Conservation (phyloP, 768 basidiomycete species). For the Tylopilus felleus region DNA sequence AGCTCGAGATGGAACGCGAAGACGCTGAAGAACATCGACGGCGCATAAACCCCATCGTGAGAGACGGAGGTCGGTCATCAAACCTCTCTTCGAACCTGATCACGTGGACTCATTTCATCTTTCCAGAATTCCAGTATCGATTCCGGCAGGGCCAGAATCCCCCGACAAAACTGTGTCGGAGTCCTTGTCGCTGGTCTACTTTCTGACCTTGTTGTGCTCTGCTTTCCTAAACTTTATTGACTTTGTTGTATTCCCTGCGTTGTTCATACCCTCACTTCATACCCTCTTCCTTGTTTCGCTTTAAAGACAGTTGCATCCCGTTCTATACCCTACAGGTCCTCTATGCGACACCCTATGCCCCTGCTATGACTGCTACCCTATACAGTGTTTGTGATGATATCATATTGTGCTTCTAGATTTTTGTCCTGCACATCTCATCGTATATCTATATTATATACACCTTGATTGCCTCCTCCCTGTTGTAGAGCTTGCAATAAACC, state of each 20-base stretch:
- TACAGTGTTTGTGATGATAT: conserved; percentile 12
- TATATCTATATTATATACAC: conserved; percentile 21
- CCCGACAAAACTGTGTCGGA: conserved; percentile 38
- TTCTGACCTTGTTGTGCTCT: conserved; percentile 38
- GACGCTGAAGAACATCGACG: conserved; percentile 50
- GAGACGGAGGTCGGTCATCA: conserved; percentile 45
- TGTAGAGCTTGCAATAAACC: neutral
- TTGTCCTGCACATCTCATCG: conserved; percentile 9
- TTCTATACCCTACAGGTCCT: conserved; percentile 22
- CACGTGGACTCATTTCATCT: conserved; percentile 3
- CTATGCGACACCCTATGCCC: conserved; percentile 21
- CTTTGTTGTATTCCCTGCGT: conserved; percentile 21
- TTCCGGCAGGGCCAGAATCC: conserved; percentile 50
- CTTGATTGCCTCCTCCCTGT: neutral
- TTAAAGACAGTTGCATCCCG: neutral
- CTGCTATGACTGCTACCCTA: conserved; percentile 8
- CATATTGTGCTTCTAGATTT: conserved; percentile 26
- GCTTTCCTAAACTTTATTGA: conserved; percentile 17
- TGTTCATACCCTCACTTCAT: conserved; percentile 19
- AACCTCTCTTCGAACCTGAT: neutral
- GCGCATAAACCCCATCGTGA: conserved; percentile 60
- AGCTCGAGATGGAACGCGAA: conserved; percentile 67
- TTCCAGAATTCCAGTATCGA: conserved; percentile 62
- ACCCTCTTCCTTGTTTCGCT: conserved; percentile 2
- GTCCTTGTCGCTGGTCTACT: conserved; percentile 55